Evolutionary conservation across 2,329 filamentous ascomycete genomes (phyloP), one percentile per base, ranked within the genome.

Genomic region (Neonectria magnoliae): DNA sequence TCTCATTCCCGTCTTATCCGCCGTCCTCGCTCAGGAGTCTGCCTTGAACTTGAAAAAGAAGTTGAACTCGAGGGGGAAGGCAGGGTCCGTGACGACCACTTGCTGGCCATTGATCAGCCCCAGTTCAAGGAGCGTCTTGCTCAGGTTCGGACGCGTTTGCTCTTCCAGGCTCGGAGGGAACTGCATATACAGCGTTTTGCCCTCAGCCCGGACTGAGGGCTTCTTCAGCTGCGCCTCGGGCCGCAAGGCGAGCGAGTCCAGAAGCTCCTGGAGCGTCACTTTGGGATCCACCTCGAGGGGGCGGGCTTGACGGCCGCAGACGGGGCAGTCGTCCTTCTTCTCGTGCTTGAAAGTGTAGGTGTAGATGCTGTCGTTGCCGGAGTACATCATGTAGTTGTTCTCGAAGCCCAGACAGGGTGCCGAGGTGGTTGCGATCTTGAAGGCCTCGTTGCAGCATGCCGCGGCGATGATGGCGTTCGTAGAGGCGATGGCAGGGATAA

Each of bases 371-470:
- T 97, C 95, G 75, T 98, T 94, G 51, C 97, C 96, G 13, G 93
- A 97, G 79, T 99, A 99, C 93, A 98, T 97, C 94, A 98, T 98
- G 82, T 99, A 99, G 78, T 97, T 97, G 60, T 91, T 91, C 48
- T 91, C 89, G 68, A 88, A 84, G 13, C 91, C 92, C 16, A 99
- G 84, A 68, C 90, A 91, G 0, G 95, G 93, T 33, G 95, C 96
- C 41, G 91, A 88, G 53, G 86, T 89, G 14, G 93, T 97, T 45
- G 91, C 92, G 67, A 99, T 93, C 81, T 99, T 99, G 81, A 98
- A 90, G 2, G 94, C 95, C 80, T 99, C 96, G 70, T 97, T 98
- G 80, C 96, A 98, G 80, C 95, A 98, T 57, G 93, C 91, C 1
- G 95, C 96, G 1, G 96, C 96, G 68, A 99, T 92, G 73, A 99